Evolutionary conservation across 192 early-diverging fungal species (phyloP).

Genomic region (Haplosporangium gracile): DNA sequence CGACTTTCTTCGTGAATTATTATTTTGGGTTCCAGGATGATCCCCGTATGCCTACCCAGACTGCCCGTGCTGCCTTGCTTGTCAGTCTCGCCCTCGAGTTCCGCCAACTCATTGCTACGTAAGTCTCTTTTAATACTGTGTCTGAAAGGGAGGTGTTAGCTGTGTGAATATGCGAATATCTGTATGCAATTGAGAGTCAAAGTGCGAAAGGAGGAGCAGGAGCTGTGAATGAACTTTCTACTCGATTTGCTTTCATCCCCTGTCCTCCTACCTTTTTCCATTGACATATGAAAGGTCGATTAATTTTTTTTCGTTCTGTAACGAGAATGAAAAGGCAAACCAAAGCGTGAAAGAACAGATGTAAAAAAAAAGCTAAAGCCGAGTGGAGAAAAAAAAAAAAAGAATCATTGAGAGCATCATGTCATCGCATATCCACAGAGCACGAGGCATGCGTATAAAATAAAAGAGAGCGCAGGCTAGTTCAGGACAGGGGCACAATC

Average conservation of each 20-base stretch:
- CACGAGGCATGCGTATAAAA: background rate
- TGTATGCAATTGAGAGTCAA: background rate
- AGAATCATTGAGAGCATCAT: conserved; percentile 4
- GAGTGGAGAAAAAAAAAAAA: conserved; percentile 1
- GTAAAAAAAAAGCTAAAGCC: background rate
- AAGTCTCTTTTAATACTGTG: conserved; percentile 21
- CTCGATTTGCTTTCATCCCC: background rate
- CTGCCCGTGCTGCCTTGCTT: conserved; percentile 46
- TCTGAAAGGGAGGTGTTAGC: too few species aligned
- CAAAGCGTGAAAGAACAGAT: background rate
- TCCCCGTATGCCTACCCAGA: conserved; percentile 46
- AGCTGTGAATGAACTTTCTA: conserved; percentile 1
- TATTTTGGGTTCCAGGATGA: conserved; percentile 57
- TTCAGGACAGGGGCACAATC: background rate
- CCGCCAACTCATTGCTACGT: conserved; percentile 44
- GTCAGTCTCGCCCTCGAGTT: conserved; percentile 54
- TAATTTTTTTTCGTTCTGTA: background rate
- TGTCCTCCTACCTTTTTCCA: background rate
- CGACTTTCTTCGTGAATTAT: conserved; percentile 55
- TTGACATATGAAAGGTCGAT: background rate
- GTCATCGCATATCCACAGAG: background rate
- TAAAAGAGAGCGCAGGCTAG: background rate
- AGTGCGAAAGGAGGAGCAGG: background rate
- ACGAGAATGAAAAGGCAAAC: background rate
- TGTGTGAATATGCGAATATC: too few species aligned